phyloP scores from a whole-genome alignment of 345 rosid species.

The Abelmoschus esculentus region DNA sequence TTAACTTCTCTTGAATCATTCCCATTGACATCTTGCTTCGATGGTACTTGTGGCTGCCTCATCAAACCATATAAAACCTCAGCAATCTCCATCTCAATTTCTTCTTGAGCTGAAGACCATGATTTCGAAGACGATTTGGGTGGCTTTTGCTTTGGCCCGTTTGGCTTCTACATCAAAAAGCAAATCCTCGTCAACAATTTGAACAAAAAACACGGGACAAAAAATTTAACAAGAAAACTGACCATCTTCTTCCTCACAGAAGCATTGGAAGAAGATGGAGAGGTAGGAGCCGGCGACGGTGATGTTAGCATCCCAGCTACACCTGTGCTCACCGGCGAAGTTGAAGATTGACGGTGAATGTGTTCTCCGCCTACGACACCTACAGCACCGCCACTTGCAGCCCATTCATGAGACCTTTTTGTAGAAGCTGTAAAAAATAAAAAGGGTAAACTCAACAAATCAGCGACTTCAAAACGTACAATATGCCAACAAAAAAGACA shows the following conservation, averaged over 20 bases:
- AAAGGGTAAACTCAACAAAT: neutral
- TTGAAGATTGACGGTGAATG: slow-evolving; percentile 62
- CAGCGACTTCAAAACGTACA: slow-evolving; percentile 7
- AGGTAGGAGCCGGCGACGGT: slow-evolving; percentile 61
- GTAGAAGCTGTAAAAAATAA: slow-evolving; percentile 37
- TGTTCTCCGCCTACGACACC: slow-evolving; percentile 51
- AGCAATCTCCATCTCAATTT: slow-evolving; percentile 98
- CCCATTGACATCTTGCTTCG: slow-evolving; percentile 49
- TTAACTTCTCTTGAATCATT: slow-evolving; percentile 39
- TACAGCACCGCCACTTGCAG: slow-evolving; percentile 39
- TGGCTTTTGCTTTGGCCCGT: slow-evolving; percentile 64
- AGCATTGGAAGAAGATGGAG: slow-evolving; percentile 84
- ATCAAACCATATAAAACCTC: slow-evolving; percentile 88
- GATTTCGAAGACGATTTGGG: slow-evolving; percentile 67
- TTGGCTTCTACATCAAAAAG: slow-evolving; percentile 45
- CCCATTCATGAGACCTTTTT: slow-evolving; percentile 96
- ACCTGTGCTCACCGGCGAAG: slow-evolving; percentile 71
- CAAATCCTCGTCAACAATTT: slow-evolving; percentile 4
- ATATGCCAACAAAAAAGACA: neutral
- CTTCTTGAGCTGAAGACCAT: slow-evolving; percentile 67
- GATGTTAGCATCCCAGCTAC: slow-evolving; percentile 44
- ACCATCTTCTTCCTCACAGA: slow-evolving; percentile 82
- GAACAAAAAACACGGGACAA: neutral
- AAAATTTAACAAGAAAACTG: slow-evolving; percentile 16
- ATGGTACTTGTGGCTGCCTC: slow-evolving; percentile 69